Conservation (phyloP, 2,329 filamentous ascomycete species). For the Scedosporium dehoogii region DNA sequence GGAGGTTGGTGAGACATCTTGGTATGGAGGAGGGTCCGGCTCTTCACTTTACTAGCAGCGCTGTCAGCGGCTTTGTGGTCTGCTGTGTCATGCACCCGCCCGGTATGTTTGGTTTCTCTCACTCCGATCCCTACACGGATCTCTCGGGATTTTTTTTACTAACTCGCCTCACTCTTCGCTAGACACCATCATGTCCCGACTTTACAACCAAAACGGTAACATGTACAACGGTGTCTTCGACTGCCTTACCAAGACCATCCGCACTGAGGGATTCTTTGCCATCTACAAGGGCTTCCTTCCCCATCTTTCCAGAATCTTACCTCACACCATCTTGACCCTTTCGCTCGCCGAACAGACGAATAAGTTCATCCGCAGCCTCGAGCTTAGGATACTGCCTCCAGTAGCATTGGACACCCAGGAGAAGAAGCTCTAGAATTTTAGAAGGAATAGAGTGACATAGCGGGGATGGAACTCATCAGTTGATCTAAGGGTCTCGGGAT, state of each 20-base stretch:
- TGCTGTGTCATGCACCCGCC: constrained; percentile 98
- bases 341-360: constrained; percentile 95
- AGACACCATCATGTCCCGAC: constrained; percentile 95
- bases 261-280: constrained; percentile 81
- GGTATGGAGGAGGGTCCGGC: constrained; percentile 86
- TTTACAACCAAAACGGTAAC: constrained; percentile 98
- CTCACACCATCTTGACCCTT: constrained; percentile 89
- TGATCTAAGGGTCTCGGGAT: no score
- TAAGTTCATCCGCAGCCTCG: constrained; percentile 75
- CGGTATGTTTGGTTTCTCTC: constrained; percentile 39
- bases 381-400: constrained; percentile 44
- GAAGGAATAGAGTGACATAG: no score
- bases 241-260: constrained; percentile 81
- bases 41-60: constrained; percentile 80
- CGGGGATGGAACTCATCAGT: no score
- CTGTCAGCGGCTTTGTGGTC: constrained; percentile 87
- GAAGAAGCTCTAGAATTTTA: background rate
- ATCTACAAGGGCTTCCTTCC: constrained; percentile 98
- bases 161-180: background rate
- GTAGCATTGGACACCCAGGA: constrained; percentile 19
- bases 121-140: background rate
- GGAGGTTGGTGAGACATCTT: constrained; percentile 68
- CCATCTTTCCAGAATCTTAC: constrained; percentile 85
- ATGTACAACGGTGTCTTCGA: constrained; percentile 92
- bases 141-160: no score